Conservation (phyloP, 257 asterid species). For the Primulina eburnea region DNA sequence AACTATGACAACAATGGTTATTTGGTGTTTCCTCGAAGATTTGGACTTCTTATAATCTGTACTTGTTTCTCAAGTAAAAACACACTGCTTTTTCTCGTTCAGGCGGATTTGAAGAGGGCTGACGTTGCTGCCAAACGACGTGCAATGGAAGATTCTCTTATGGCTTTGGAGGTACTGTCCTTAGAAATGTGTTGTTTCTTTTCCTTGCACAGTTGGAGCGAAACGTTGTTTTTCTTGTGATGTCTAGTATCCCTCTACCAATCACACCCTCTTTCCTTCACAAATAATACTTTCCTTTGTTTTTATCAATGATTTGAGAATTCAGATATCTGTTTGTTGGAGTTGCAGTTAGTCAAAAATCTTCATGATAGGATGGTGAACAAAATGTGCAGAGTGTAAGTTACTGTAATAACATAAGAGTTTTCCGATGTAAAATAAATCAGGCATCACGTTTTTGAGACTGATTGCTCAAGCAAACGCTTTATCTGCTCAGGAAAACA, state of each 20-base stretch:
- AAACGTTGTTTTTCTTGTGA: constrained; percentile 10
- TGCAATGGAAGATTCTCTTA: constrained; percentile 86
- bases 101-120: constrained; percentile 92
- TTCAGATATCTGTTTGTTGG: constrained; percentile 36
- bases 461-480: constrained; percentile 1
- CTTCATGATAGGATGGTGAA: constrained; percentile 87
- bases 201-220: constrained; percentile 10
- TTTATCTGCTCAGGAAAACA: constrained; percentile 41
- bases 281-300: constrained; percentile 11
- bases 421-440: not conserved
- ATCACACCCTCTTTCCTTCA: constrained; percentile 3
- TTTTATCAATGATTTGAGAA: constrained; percentile 24
- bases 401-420: constrained; percentile 21
- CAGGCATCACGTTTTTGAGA: not conserved
- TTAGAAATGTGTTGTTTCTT: constrained; percentile 8
- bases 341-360: constrained; percentile 76
- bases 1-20: not conserved
- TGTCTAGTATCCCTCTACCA: constrained; percentile 4
- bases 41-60: not conserved
- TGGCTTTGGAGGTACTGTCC: constrained; percentile 73
- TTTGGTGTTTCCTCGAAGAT: not conserved
- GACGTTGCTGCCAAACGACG: constrained; percentile 84
- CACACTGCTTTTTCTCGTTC: constrained; percentile 27
- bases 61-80: not conserved
- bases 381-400: constrained; percentile 71